A percentile compares a stretch with the other conserved stretches of the same genome.
These are phyloP conservation scores for Thuidium tamariscinum DNA, from an alignment of 225 moss, liverwort and hornwort species.

Conservation along the genomic window DNA sequence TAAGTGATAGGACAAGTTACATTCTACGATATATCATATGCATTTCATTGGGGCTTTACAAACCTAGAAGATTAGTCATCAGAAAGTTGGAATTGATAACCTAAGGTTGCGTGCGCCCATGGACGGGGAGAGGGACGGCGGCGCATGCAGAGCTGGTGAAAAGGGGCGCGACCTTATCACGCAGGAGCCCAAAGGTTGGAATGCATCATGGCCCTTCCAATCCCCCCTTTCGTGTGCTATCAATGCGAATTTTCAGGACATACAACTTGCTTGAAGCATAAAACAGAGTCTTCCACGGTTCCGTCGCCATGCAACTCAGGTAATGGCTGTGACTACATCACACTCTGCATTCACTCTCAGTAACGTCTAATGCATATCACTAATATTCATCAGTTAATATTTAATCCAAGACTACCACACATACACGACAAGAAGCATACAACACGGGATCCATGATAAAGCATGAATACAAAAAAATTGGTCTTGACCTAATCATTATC, in stretches of 20 bases:
- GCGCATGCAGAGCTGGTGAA: slow-evolving; percentile 13
- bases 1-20: neutral
- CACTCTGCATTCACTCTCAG: neutral
- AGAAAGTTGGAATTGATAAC: neutral
- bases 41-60: neutral
- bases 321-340: neutral
- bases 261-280: neutral
- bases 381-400: neutral
- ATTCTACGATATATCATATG: neutral
- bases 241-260: neutral
- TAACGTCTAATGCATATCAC: neutral
- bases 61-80: slow-evolving; percentile 9
- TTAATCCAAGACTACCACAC: neutral
- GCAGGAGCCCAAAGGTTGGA: slow-evolving; percentile 31
- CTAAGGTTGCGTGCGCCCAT: neutral
- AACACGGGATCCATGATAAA: neutral
- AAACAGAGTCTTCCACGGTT: neutral
- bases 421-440: neutral
- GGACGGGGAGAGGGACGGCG: slow-evolving; percentile 3
- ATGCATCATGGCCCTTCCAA: slow-evolving; percentile 23
- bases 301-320: neutral
- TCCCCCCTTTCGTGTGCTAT: neutral
- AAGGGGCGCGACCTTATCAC: slow-evolving; percentile 34
- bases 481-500: neutral
- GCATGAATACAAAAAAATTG: neutral